phyloP scores from a whole-genome alignment of 345 rosid genomes.

The Salix suchowensis region DNA sequence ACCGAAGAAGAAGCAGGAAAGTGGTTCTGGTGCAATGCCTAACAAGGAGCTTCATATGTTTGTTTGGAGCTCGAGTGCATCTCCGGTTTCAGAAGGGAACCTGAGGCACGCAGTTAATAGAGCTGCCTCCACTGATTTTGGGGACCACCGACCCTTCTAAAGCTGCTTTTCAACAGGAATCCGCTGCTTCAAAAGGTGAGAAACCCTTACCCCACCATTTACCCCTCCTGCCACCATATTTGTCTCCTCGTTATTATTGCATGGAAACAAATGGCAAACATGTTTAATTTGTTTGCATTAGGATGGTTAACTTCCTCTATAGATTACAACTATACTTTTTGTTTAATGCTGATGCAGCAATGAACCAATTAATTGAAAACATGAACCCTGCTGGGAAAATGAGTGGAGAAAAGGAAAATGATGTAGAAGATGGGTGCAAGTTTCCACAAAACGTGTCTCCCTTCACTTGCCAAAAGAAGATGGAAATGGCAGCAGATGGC shows the following conservation, averaged over 20 bases:
- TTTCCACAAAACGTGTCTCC: slow-evolving; percentile 41
- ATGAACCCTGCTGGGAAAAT: slow-evolving; percentile 49
- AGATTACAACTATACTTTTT: too few relatives aligned
- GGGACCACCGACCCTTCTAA: slow-evolving; percentile 18
- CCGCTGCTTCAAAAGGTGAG: slow-evolving; percentile 49
- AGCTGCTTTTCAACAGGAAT: slow-evolving; percentile 26
- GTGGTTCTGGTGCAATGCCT: background rate
- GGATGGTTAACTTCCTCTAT: too few relatives aligned
- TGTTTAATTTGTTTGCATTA: too few relatives aligned
- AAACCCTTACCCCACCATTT: too few relatives aligned
- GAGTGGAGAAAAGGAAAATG: slow-evolving; percentile 41
- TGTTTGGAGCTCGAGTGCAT: slow-evolving; percentile 80
- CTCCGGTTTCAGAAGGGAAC: slow-evolving; percentile 73
- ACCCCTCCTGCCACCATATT: too few relatives aligned
- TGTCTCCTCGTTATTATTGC: too few relatives aligned
- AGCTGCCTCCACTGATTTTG: slow-evolving; percentile 45
- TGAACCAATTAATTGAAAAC: slow-evolving; percentile 58
- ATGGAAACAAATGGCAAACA: too few relatives aligned
- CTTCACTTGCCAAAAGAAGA: slow-evolving; percentile 33
- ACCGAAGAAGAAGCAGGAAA: slow-evolving; percentile 32
- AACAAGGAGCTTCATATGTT: slow-evolving; percentile 76
- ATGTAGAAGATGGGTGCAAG: slow-evolving; percentile 45
- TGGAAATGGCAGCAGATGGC: slow-evolving; percentile 32
- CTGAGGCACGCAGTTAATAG: slow-evolving; percentile 45
- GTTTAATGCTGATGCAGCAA: slow-evolving; percentile 31